phyloP scores from a whole-genome alignment of 352 stramenopile genomes.

The Phytophthora fragariaefolia region DNA sequence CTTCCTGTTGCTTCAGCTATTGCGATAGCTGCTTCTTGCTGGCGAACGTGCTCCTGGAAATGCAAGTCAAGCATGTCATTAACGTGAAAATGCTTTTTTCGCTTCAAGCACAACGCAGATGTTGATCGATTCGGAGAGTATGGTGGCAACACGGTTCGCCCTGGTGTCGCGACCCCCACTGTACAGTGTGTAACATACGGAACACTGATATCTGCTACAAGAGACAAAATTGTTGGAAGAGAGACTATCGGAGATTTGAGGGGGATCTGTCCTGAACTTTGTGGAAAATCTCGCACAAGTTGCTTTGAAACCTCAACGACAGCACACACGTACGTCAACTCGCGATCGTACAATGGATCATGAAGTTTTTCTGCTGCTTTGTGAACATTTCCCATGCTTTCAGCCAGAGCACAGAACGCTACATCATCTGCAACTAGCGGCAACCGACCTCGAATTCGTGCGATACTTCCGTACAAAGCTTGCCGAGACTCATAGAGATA shows the following conservation, averaged over 20 bases:
- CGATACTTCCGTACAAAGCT: constrained; percentile 48
- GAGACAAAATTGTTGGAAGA: constrained; percentile 43
- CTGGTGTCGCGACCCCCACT: constrained; percentile 1
- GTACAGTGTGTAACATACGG: background rate
- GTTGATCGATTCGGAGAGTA: constrained; percentile 18
- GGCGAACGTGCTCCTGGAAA: constrained; percentile 46
- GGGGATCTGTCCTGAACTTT: constrained; percentile 5
- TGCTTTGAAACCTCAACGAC: constrained; percentile 54
- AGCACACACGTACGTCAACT: constrained; percentile 63
- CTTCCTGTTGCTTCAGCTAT: constrained; percentile 24
- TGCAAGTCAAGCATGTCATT: constrained; percentile 53
- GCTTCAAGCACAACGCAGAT: constrained; percentile 10
- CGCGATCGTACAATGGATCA: constrained; percentile 57
- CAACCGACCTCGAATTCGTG: constrained; percentile 47
- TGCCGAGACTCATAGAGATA: constrained; percentile 61
- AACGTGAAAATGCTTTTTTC: constrained; percentile 35
- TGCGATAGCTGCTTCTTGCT: constrained; percentile 26
- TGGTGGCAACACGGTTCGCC: constrained; percentile 31
- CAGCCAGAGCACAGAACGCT: constrained; percentile 66
- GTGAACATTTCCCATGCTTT: constrained; percentile 54
- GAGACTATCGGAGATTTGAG: constrained; percentile 26
- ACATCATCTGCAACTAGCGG: constrained; percentile 56
- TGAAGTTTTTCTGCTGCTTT: constrained; percentile 62
- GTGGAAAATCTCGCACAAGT: constrained; percentile 25
- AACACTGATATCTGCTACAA: constrained; percentile 2